Evolutionary conservation across 1,139 yeast species (phyloP), one percentile per base, ranked within the genome.

Genomic region (Taiozyma sp.): DNA sequence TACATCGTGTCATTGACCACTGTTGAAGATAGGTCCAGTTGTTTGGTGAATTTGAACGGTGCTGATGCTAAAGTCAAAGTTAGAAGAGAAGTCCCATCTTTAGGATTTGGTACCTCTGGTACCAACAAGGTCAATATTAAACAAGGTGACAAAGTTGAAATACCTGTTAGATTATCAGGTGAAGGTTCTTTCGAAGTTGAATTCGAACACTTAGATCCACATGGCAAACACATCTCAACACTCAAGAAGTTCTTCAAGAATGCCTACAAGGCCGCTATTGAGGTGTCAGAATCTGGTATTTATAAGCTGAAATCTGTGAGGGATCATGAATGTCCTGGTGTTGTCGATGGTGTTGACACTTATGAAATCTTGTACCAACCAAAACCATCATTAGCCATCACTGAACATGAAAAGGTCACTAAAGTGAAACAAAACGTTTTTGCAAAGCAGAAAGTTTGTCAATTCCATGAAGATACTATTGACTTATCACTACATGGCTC

Each of bases 241-340:
- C 62, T 59, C 47, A 61, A 62, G 13, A 61, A 65, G 28, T 62
- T 56, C 5, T 63, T 73, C 46, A 63, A 56, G n/a, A 72, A 74
- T 7, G 62, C 68, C 14, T 64, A 69, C 47, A 65, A 70, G 40
- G 72, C 84, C 1, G 54, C 53, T 0, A 60, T 83, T 45, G 66
- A 68, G 7, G 80, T 82, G 1, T 62, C 62, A 1, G 73, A 79
- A 47, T 83, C 80, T 45, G 97, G 97, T 34, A 66, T 66, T 7
- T 91, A 89, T 63, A 72, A 71, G 32, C 68, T 91, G 43, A 59
- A 70, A n/a, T 72, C 79, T 0, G 83, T 85, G 48, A 69, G 65
- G 19, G 95, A 86, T 63, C 81, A 80, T 11, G 81, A 79, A 16
- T 91, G 98, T 64, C 70, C 74, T 2, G 97, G 97, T 32, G 67